Evolutionary conservation across 441 rosid species (phyloP).

Genomic region (Corymbia calophylla): DNA sequence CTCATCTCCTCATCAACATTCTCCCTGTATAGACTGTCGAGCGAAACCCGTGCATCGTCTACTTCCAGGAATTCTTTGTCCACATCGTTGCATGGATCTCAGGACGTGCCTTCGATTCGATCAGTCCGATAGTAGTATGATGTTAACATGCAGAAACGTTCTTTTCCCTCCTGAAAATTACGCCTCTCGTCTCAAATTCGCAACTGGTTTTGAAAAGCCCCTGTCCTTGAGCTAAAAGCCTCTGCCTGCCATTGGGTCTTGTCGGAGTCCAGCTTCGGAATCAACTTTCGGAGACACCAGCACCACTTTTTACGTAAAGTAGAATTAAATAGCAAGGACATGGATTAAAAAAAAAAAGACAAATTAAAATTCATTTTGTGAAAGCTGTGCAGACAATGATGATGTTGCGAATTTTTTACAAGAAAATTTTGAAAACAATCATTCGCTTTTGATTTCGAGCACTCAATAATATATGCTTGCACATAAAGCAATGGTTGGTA

Average conservation of each 20-base stretch:
- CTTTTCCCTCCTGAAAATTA: background rate
- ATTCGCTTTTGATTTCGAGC: background rate
- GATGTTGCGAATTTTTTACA: background rate
- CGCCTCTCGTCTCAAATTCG: background rate
- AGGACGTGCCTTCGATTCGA: background rate
- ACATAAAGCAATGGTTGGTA: background rate
- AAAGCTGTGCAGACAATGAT: background rate
- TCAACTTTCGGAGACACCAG: background rate
- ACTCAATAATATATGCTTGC: background rate
- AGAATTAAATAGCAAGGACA: background rate
- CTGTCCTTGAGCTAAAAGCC: background rate
- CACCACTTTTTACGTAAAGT: background rate
- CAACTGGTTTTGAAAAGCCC: background rate
- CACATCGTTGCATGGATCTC: background rate
- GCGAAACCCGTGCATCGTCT: background rate
- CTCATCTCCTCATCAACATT: background rate
- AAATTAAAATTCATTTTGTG: background rate
- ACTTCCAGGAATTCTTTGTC: background rate
- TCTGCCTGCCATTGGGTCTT: background rate
- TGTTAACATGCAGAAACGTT: background rate
- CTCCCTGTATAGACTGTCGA: background rate
- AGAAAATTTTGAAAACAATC: background rate
- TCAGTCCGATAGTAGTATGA: background rate
- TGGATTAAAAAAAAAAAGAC: background rate
- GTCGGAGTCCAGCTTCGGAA: background rate